Evolutionary conservation across 495 filamentous ascomycete species (phyloP).

Genomic region (Penicillium angulare): DNA sequence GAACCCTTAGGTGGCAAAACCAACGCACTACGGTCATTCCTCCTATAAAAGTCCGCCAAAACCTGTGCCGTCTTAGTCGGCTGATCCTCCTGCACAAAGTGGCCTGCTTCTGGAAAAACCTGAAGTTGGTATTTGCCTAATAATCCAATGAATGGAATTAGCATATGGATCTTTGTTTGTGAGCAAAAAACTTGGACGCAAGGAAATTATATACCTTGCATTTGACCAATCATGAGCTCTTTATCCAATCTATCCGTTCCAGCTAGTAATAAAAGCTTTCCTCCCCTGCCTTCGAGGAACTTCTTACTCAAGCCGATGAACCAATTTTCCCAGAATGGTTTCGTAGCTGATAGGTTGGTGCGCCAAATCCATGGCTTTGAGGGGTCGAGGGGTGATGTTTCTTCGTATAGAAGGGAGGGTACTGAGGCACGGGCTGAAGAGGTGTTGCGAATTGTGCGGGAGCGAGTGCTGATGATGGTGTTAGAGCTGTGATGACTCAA

Average conservation of each 20-base stretch:
- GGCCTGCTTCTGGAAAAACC: slow-evolving; percentile 91
- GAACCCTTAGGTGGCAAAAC: slow-evolving; percentile 89
- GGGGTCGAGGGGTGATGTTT: slow-evolving; percentile 32
- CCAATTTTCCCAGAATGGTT: slow-evolving; percentile 94
- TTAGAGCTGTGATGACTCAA: not conserved
- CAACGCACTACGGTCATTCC: slow-evolving; percentile 82
- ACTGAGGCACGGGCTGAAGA: slow-evolving; percentile 81
- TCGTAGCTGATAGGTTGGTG: slow-evolving; percentile 78
- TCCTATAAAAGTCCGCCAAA: slow-evolving; percentile 83
- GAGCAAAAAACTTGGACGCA: not conserved
- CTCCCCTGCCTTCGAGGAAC: slow-evolving; percentile 80
- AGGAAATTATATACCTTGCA: slow-evolving; percentile 69
- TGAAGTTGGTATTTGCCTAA: slow-evolving; percentile 96
- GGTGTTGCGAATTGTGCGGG: slow-evolving; percentile 82
- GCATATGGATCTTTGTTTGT: not conserved
- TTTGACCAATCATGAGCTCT: slow-evolving; percentile 94
- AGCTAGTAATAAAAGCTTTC: slow-evolving; percentile 86
- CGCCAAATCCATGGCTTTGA: slow-evolving; percentile 71
- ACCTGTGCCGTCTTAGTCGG: slow-evolving; percentile 81
- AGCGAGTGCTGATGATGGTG: slow-evolving; percentile 55
- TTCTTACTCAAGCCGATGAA: slow-evolving; percentile 84
- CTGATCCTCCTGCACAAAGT: slow-evolving; percentile 95
- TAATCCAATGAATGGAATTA: not conserved
- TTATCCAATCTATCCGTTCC: slow-evolving; percentile 93
- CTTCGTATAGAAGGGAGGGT: slow-evolving; percentile 68